Base-by-base conservation (phyloP, 208 protist species). In the Angomonas deanei region DNA sequence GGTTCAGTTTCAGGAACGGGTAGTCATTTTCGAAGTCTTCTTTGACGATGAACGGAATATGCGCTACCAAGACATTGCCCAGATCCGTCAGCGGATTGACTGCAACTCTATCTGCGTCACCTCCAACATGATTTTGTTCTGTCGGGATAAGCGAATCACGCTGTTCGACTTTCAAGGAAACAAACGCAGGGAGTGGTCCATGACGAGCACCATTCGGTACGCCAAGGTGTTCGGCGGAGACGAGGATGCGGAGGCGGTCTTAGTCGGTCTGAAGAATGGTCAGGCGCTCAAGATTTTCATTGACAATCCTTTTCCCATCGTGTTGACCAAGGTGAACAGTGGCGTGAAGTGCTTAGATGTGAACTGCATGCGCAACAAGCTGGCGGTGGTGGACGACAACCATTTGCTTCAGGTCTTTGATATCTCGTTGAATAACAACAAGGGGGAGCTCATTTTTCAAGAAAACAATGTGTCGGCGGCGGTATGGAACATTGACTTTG, bases 281-380 rank as follows among this genome's bases (percentile, higher is more conserved):
- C 62, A 78, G 31, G 85, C 94, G 10, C 60, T 97, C 38, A 94
- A 97, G 72, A 84, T 99, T 31, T 98, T 98, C 61, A 70, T 98
- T 3, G 92, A 99, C 76, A 99, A 99, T 72, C 84, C 96, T 10
- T 99, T 98, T 57, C 93, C 97, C 1, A 97, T 87, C 2, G 65
- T 77, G 27, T 72, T 98, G n/a, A 64, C 97, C 33, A 96, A 95
- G 61, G 66, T 96, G 26, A 78, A 72, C 27, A 46, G 38, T 19
- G 31, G 86, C 2, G 73, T 98, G 10, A 80, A 78, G 24, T 97
- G 91, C 54, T 68, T 98, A 23, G 95, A 99, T 70, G 55, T 98
- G 24, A 96, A 66, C 65, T 80, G 81, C 62, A 76, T 63, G 33
- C 84, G 95, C 46, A 88, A 55, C 17, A 95, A 96, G 62, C 77